A percentile compares a stretch with the other conserved stretches of the same genome.
These are phyloP conservation scores for Diplosphaera chodatii DNA, from an alignment of 139 green algal genomes.

Conservation along the genomic window DNA sequence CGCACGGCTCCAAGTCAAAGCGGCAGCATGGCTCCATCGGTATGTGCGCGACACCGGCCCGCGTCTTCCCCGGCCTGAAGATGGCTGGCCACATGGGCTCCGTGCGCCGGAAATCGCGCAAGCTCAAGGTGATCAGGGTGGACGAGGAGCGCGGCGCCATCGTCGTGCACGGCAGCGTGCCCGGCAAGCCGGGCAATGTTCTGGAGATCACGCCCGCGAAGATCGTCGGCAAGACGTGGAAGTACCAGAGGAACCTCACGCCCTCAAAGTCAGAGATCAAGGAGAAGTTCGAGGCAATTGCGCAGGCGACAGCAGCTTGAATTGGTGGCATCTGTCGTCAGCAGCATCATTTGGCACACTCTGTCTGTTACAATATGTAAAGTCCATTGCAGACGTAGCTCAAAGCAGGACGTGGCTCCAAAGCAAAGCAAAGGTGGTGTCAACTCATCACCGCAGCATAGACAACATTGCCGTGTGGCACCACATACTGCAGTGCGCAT, in stretches of 20 bases:
- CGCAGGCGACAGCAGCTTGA: not conserved
- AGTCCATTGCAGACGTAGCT: too few relatives aligned
- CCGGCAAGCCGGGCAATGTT: conserved; percentile 91
- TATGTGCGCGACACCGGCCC: conserved; percentile 76
- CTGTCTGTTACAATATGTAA: too few relatives aligned
- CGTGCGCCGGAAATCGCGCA: conserved; percentile 66
- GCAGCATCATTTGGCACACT: too few relatives aligned
- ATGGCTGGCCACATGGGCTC: conserved; percentile 91
- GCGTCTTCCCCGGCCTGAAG: conserved; percentile 92
- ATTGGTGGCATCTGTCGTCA: too few relatives aligned
- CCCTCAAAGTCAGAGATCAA: not conserved
- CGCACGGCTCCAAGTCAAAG: conserved; percentile 96
- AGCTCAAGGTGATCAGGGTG: conserved; percentile 78
- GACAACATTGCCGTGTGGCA: too few relatives aligned
- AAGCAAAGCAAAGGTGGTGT: too few relatives aligned
- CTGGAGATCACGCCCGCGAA: conserved; percentile 82
- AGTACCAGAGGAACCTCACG: not conserved
- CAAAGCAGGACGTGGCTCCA: too few relatives aligned
- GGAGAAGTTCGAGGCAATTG: not conserved
- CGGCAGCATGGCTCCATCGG: conserved; percentile 93
- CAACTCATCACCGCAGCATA: too few relatives aligned
- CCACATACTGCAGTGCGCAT: too few relatives aligned
- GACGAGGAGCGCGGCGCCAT: conserved; percentile 76
- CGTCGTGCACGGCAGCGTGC: conserved; percentile 87
- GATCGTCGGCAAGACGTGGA: not conserved